These are phyloP conservation scores for Phytopythium litorale DNA, from an alignment of 352 stramenopile genomes.

Conservation along the genomic window DNA sequence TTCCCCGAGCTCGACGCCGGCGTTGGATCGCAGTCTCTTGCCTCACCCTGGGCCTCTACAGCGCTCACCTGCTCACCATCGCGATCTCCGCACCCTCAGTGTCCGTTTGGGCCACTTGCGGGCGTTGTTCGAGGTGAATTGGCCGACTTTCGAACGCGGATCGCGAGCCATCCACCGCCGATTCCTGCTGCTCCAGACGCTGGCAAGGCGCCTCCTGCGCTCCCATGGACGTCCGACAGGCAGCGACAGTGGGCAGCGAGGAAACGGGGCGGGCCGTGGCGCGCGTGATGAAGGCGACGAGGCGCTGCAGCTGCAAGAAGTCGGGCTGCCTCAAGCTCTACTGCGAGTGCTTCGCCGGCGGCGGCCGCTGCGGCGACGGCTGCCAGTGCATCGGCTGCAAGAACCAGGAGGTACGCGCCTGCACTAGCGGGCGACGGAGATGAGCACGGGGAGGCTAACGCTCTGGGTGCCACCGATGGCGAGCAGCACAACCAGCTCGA, in stretches of 20 bases:
- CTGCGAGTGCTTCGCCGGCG: conserved; percentile 73
- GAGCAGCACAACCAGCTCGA: conserved; percentile 42
- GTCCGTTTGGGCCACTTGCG: not conserved
- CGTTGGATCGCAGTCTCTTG: too few species aligned
- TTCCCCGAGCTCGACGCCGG: not conserved
- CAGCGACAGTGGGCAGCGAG: not conserved
- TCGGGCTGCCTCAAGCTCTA: conserved; percentile 95
- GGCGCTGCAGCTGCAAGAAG: conserved; percentile 95
- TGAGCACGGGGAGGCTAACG: not conserved
- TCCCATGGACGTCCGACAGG: not conserved
- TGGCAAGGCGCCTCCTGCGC: not conserved
- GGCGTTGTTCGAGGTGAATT: not conserved
- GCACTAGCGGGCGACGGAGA: too few species aligned
- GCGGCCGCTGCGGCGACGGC: conserved; percentile 44
- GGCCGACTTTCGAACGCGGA: not conserved
- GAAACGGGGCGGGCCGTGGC: not conserved
- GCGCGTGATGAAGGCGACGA: conserved; percentile 14
- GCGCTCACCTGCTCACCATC: not conserved
- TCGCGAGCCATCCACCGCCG: not conserved
- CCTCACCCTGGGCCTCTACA: not conserved
- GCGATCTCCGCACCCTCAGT: not conserved
- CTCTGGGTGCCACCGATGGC: not conserved
- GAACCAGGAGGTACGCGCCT: conserved; percentile 41
- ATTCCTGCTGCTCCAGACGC: not conserved
- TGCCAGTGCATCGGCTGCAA: conserved; percentile 79